Conservation (phyloP, 176 grass and related monocot genomes). For the Raddia guianensis region DNA sequence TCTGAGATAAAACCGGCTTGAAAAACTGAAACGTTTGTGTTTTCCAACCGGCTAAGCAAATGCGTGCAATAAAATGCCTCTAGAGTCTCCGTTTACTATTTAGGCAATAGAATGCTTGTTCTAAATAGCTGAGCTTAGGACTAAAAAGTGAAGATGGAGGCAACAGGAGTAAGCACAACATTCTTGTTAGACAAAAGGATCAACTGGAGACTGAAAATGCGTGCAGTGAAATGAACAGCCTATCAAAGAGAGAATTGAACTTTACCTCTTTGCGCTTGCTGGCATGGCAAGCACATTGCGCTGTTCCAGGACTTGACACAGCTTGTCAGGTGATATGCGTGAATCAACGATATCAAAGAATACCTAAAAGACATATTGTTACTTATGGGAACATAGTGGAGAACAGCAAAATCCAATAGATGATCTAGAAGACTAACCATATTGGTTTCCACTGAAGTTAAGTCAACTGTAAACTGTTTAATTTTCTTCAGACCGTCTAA, state of each 20-base stretch:
- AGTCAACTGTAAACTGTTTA: slow-evolving; percentile 62
- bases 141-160: background rate
- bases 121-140: background rate
- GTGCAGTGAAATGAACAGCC: background rate
- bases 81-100: background rate
- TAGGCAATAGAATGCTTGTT: background rate
- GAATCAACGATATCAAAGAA: slow-evolving; percentile 72
- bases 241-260: background rate
- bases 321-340: slow-evolving; percentile 53
- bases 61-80: too few species aligned
- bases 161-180: background rate
- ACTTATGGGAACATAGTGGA: background rate
- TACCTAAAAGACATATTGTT: slow-evolving; percentile 42
- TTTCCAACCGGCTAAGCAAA: too few species aligned
- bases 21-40: too few species aligned
- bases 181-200: background rate
- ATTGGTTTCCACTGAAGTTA: slow-evolving; percentile 72
- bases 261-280: slow-evolving; percentile 65
- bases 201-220: background rate
- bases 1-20: too few species aligned
- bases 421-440: slow-evolving; percentile 56
- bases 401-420: background rate
- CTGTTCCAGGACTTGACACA: slow-evolving; percentile 72
- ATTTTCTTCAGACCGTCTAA: slow-evolving; percentile 85
- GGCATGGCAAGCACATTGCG: slow-evolving; percentile 85